Conservation (phyloP, 2,329 filamentous ascomycete genomes). For the Fusarium phyllophilum region DNA sequence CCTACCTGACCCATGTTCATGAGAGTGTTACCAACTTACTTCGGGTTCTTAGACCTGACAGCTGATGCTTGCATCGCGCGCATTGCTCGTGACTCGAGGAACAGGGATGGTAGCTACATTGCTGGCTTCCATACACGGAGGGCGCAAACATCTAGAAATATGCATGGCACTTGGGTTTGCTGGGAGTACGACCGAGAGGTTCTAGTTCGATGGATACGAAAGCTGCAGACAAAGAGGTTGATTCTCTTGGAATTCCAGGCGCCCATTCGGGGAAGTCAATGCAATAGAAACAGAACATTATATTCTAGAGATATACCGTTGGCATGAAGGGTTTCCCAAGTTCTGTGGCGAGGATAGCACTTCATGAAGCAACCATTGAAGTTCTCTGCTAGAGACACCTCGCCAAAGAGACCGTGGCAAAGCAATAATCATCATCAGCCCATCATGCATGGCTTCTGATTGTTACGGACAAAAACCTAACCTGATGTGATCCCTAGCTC, state of each 20-base stretch:
- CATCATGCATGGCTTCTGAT: background rate
- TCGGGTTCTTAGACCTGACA: background rate
- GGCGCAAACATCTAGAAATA: fast-evolving
- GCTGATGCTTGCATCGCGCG: background rate
- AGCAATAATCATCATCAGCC: background rate
- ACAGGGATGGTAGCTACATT: background rate
- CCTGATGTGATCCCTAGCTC: fast-evolving
- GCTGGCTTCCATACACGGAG: fast-evolving
- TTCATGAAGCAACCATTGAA: background rate
- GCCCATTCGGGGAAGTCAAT: no score
- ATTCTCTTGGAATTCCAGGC: no score
- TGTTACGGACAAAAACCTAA: background rate
- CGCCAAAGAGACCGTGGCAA: background rate
- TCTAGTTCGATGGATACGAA: background rate
- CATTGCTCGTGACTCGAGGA: background rate
- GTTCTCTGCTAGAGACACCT: background rate
- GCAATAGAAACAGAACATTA: fast-evolving
- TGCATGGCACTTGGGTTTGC: no score
- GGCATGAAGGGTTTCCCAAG: fast-evolving
- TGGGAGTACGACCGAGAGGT: no score
- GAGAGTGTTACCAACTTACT: background rate
- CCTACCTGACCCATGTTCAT: background rate
- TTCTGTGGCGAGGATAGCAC: background rate
- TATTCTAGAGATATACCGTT: fast-evolving
- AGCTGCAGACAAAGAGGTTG: no score